A percentile compares a stretch with the other conserved stretches of the same genome.
phyloP scores from a whole-genome alignment of 1,284 basidiomycete genomes.

The Irpex sp. region DNA sequence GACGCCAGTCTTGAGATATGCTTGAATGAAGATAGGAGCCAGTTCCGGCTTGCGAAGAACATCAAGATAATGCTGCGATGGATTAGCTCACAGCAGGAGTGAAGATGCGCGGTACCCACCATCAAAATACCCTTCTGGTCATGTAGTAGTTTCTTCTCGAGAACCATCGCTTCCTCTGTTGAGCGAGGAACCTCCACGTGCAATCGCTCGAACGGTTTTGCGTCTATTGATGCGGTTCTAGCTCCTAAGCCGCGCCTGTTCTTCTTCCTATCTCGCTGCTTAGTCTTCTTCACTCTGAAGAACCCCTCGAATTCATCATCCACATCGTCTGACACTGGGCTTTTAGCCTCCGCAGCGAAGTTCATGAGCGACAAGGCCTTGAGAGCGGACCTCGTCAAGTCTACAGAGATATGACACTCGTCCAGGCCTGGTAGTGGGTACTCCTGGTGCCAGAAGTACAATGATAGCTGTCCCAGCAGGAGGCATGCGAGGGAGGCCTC shows the following conservation, averaged over 20 bases:
- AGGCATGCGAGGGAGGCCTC: slow-evolving; percentile 1
- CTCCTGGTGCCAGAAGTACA: slow-evolving; percentile 12
- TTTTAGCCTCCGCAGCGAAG: background rate
- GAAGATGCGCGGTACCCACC: slow-evolving; percentile 18
- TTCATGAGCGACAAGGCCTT: slow-evolving; percentile 1
- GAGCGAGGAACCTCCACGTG: slow-evolving; percentile 23
- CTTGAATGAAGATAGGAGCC: slow-evolving; percentile 15
- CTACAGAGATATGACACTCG: slow-evolving; percentile 10
- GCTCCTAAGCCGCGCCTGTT: slow-evolving; percentile 1
- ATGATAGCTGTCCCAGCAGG: slow-evolving; percentile 7
- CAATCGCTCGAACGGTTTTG: slow-evolving; percentile 25
- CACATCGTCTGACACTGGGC: background rate
- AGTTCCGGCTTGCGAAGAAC: slow-evolving; percentile 19
- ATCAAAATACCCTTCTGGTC: slow-evolving; percentile 26
- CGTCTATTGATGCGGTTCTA: slow-evolving; percentile 16
- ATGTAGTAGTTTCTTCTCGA: slow-evolving; percentile 18
- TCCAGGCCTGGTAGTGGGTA: slow-evolving; percentile 5
- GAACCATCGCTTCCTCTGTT: slow-evolving; percentile 18
- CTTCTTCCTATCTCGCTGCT: slow-evolving; percentile 11
- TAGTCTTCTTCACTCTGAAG: slow-evolving; percentile 5
- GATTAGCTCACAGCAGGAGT: background rate
- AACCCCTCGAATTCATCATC: slow-evolving; percentile 6
- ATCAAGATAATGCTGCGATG: slow-evolving; percentile 16
- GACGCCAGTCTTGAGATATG: slow-evolving; percentile 16
- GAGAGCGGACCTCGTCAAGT: slow-evolving; percentile 5